phyloP scores from a whole-genome alignment of 768 basidiomycete species.

The Agrocybe chaxingu region DNA sequence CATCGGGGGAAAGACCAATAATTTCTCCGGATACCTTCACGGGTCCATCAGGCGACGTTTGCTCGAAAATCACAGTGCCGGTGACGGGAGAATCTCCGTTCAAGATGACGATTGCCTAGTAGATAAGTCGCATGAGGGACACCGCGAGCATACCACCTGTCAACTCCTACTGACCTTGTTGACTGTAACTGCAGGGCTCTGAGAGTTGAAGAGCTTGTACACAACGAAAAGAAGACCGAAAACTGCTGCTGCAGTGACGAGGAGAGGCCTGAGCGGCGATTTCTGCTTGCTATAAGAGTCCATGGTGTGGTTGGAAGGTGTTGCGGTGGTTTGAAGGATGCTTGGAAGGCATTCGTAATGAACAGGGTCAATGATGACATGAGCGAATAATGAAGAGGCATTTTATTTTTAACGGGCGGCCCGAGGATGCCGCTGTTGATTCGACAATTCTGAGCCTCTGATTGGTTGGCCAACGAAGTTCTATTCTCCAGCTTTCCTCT shows the following conservation, averaged over 20 bases:
- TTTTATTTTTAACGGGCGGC: no score
- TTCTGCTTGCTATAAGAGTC: constrained; percentile 8
- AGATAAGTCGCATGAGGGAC: background rate
- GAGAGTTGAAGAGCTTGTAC: constrained; percentile 1
- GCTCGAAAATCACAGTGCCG: constrained; percentile 68
- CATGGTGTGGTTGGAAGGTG: background rate
- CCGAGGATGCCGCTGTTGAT: no score
- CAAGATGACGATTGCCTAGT: constrained; percentile 48
- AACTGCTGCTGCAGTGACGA: background rate
- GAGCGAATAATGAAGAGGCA: no score
- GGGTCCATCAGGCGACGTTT: constrained; percentile 42
- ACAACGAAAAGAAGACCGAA: background rate
- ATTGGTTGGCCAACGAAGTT: no score
- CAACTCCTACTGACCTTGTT: background rate
- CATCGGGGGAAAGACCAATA: constrained; percentile 52
- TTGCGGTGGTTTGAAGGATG: background rate
- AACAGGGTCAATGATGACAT: no score
- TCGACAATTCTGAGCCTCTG: no score
- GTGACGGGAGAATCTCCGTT: constrained; percentile 55
- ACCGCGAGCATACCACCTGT: no score
- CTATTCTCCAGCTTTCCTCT: no score
- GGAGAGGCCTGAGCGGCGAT: background rate
- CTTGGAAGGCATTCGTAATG: background rate
- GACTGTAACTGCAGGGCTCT: background rate
- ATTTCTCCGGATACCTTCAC: constrained; percentile 65